A percentile compares a stretch with the other conserved stretches of the same genome.
Conservation (phyloP, 257 asterid species). For the Cruciata laevipes region DNA sequence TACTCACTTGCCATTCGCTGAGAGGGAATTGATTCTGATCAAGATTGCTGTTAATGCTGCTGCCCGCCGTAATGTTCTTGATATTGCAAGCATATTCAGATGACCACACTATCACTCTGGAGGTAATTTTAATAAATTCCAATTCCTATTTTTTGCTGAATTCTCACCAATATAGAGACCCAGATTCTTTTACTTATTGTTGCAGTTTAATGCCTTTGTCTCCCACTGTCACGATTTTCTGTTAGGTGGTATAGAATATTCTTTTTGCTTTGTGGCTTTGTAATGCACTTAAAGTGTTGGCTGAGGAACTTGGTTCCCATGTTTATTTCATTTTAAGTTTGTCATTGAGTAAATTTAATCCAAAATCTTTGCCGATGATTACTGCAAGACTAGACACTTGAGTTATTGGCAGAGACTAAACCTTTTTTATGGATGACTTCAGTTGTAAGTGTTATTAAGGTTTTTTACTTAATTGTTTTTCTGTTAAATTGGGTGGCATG, state of each 20-base stretch:
- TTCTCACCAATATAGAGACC: neutral
- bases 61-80: conserved; percentile 90
- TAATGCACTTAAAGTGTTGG: neutral
- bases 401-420: too few species aligned
- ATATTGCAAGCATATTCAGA: conserved; percentile 94
- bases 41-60: conserved; percentile 85
- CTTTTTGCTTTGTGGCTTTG: neutral
- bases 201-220: neutral
- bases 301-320: neutral
- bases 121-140: conserved; percentile 36
- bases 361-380: neutral
- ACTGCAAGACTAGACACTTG: neutral
- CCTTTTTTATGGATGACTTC: neutral
- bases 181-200: neutral
- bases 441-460: neutral
- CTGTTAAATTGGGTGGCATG: neutral
- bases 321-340: neutral
- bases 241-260: neutral
- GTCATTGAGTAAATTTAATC: neutral
- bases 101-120: conserved; percentile 93
- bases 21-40: conserved; percentile 83
- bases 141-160: neutral
- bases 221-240: neutral
- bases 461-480: too few species aligned
- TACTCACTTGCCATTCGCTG: conserved; percentile 89